phyloP scores from a whole-genome alignment of 768 basidiomycete genomes.

The Leccinellum luteum region DNA sequence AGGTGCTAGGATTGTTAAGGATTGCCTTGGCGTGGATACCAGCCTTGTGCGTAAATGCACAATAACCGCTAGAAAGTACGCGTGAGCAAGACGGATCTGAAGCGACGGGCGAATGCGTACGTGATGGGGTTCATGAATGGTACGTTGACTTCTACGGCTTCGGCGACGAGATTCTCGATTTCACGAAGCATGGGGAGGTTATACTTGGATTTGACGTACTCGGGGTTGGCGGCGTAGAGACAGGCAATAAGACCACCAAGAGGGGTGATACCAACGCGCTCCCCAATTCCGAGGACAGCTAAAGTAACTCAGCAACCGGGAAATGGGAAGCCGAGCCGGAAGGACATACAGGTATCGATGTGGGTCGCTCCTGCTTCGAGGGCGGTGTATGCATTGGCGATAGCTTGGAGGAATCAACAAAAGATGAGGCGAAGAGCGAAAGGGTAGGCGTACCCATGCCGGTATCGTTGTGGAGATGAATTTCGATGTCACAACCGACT shows the following conservation, averaged over 20 bases:
- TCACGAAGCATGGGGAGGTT: conserved; percentile 96
- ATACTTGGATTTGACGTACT: conserved; percentile 99
- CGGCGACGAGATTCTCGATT: conserved; percentile 97
- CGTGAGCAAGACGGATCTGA: not conserved
- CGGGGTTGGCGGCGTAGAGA: conserved; percentile 94
- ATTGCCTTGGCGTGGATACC: conserved; percentile 99
- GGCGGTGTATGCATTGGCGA: conserved; percentile 97
- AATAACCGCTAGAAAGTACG: conserved; percentile 75
- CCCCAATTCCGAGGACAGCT: conserved; percentile 97
- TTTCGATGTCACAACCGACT: conserved; percentile 96
- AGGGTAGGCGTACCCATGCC: conserved; percentile 69
- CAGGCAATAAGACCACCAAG: conserved; percentile 96
- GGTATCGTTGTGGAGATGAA: conserved; percentile 98
- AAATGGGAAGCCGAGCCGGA: not conserved
- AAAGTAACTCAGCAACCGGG: not conserved
- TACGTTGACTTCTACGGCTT: conserved; percentile 96
- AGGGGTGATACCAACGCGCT: conserved; percentile 98
- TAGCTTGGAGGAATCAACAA: conserved; percentile 49
- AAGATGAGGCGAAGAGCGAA: not conserved
- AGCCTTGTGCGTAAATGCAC: conserved; percentile 99
- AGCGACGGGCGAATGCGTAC: conserved; percentile 37
- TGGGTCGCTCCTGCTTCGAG: conserved; percentile 99
- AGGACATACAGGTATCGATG: conserved; percentile 85
- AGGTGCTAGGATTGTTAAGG: conserved; percentile 97
- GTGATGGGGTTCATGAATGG: conserved; percentile 97